phyloP scores from a whole-genome alignment of 2,329 filamentous ascomycete genomes.

The Xylariaceae sp. region DNA sequence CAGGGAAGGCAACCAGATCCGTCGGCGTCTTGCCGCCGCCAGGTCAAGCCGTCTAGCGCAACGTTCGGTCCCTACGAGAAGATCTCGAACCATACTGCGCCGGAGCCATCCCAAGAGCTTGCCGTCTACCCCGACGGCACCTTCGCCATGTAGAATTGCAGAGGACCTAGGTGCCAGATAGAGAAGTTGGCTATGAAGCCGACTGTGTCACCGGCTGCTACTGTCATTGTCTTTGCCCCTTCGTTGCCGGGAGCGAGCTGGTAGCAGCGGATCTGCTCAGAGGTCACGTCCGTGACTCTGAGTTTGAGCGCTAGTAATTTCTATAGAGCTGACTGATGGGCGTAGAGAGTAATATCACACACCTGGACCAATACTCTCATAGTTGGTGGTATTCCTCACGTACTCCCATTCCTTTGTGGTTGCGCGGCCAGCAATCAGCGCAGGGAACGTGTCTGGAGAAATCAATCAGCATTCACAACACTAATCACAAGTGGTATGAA shows the following conservation, averaged over 20 bases:
- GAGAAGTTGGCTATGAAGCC: conserved; percentile 51
- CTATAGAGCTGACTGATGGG: not conserved
- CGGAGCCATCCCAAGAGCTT: conserved; percentile 46
- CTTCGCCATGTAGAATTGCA: conserved; percentile 50
- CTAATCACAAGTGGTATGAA: not conserved
- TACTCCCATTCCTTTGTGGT: conserved; percentile 51
- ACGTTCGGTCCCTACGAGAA: conserved; percentile 49
- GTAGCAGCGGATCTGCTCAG: conserved; percentile 57
- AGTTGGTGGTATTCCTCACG: conserved; percentile 56
- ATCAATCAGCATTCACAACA: not conserved
- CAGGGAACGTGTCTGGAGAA: conserved; percentile 49
- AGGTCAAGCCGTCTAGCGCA: conserved; percentile 44
- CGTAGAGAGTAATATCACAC: not conserved
- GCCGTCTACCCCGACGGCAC: conserved; percentile 46
- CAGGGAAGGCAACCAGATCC: conserved; percentile 49
- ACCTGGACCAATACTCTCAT: conserved; percentile 53
- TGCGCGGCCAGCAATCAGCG: conserved; percentile 42
- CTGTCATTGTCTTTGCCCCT: conserved; percentile 48
- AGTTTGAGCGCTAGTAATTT: conserved; percentile 10
- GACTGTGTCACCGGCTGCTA: conserved; percentile 52
- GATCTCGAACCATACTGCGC: conserved; percentile 52
- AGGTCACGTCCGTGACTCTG: conserved; percentile 52
- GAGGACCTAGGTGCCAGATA: conserved; percentile 50
- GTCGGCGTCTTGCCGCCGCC: conserved; percentile 48
- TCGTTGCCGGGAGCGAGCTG: conserved; percentile 49